Evolutionary conservation across 257 asterid genomes (phyloP), one percentile per base, ranked within the genome.

Genomic region (Agastache rugosa): DNA sequence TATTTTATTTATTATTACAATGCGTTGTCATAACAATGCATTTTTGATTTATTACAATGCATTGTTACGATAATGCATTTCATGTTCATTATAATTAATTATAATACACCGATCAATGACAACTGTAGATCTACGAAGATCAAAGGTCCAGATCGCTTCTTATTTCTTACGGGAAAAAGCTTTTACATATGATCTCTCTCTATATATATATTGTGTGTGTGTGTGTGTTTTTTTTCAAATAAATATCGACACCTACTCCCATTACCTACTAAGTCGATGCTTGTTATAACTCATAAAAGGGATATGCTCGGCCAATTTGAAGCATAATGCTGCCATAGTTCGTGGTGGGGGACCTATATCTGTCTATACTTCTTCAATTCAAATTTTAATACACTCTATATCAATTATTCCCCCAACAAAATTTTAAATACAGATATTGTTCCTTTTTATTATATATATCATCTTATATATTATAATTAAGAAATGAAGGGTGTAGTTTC

Each of bases 281-380:
- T 22, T 39, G 71, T 12, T 65, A 44, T 27, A 16, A 47, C 72
- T 47, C 11, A 67, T 9, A 67, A 67, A 67, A 47, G 72, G 72
- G 60, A 67, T 67, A 67, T 48, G 73, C 62, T 67, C 23, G 12
- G 11, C 11, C 62, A 54, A 73, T 14, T 61, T 72, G 41, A 73
- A 62, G 71, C 71, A 61, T 50, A 15, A 50, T 25, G 72, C 39
- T 35, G 65, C 54, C 1, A 53, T 63, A 22, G 31, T 73, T 74
- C 50, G 72, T 73, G 77, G 77, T 73, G 77, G 77, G 77, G 77
- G 77, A 62, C 77, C 77, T 73, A 59, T 34, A 59, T 15, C 25
- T 58, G 47, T 48, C 45, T 29, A 29, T 48, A 16, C 51, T 41
- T 11, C 34, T 63, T 63, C 11, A 17, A 41, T 64, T 64, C 35